Evolutionary conservation across 768 basidiomycete species (phyloP).

Genomic region (Ephemerocybe angulata): DNA sequence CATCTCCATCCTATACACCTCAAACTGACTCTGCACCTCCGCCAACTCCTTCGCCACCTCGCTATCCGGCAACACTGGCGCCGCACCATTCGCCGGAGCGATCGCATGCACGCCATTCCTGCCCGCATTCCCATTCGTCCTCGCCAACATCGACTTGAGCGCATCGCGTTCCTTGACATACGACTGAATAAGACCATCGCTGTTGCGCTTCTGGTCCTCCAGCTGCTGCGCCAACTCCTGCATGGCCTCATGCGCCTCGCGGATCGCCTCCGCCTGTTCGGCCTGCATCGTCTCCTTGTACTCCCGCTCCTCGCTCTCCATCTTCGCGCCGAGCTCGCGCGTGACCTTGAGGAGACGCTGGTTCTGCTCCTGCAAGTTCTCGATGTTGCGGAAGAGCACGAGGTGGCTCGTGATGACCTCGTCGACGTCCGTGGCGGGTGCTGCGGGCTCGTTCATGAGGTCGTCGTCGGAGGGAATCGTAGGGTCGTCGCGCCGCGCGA

Average conservation of each 20-base stretch:
- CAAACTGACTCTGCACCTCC: conserved; percentile 77
- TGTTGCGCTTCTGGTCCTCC: conserved; percentile 70
- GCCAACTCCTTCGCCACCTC: conserved; percentile 59
- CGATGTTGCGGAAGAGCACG: conserved; percentile 79
- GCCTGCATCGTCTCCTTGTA: conserved; percentile 65
- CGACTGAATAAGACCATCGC: conserved; percentile 69
- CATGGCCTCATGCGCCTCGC: conserved; percentile 87
- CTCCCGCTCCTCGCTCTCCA: conserved; percentile 83
- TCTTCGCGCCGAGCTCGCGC: conserved; percentile 74
- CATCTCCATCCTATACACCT: conserved; percentile 77
- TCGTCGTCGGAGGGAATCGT: conserved; percentile 73
- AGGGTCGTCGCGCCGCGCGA: conserved; percentile 81
- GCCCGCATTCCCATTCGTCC: conserved; percentile 37
- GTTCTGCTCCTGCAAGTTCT: conserved; percentile 86
- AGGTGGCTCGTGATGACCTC: conserved; percentile 85
- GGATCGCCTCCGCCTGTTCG: conserved; percentile 76
- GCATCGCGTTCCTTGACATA: conserved; percentile 88
- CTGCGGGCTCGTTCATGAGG: conserved; percentile 38
- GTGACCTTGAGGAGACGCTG: conserved; percentile 82
- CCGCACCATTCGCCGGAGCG: conserved; percentile 12
- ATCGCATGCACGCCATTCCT: conserved; percentile 8
- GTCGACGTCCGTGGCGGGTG: conserved; percentile 56
- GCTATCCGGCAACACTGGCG: conserved; percentile 10
- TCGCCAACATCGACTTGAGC: conserved; percentile 67
- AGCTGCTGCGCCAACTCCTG: conserved; percentile 72